Conservation (phyloP, 2,329 filamentous ascomycete genomes). For the Sclerotinia glacialis region DNA sequence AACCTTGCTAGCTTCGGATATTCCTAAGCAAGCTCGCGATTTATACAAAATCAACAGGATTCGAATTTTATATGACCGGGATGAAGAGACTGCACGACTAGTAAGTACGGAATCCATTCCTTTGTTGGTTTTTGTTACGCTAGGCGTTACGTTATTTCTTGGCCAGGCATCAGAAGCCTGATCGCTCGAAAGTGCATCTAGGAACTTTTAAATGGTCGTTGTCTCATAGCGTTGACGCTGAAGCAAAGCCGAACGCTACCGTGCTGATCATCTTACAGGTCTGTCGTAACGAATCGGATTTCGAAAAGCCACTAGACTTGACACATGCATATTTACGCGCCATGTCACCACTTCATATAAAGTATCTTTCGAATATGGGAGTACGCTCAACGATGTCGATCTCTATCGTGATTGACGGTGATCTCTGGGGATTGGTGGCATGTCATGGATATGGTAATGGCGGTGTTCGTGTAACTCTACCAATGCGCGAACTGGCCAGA, state of each 20-base stretch:
- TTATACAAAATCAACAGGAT: constrained; percentile 89
- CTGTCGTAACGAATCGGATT: constrained; percentile 70
- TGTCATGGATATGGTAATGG: constrained; percentile 76
- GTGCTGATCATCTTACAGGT: constrained; percentile 45
- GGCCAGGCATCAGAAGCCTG: neutral
- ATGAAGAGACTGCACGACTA: constrained; percentile 73
- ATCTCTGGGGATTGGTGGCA: constrained; percentile 84
- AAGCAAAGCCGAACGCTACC: neutral
- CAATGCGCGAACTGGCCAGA: constrained; percentile 76
- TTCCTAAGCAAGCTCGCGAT: constrained; percentile 82
- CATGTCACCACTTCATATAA: constrained; percentile 87
- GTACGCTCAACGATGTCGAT: constrained; percentile 93
- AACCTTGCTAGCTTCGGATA: constrained; percentile 63
- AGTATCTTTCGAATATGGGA: constrained; percentile 84
- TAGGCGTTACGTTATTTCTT: neutral
- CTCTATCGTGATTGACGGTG: constrained; percentile 80
- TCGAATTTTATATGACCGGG: constrained; percentile 79
- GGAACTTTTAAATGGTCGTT: neutral
- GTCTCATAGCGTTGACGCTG: neutral
- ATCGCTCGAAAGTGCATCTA: neutral
- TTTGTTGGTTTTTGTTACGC: neutral
- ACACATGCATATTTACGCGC: constrained; percentile 70
- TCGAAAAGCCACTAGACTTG: constrained; percentile 74
- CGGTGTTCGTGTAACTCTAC: constrained; percentile 48
- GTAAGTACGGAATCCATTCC: constrained; percentile 23